These are phyloP conservation scores for Candida ulmi DNA, from an alignment of 805 yeast genomes.

Conservation along the genomic window DNA sequence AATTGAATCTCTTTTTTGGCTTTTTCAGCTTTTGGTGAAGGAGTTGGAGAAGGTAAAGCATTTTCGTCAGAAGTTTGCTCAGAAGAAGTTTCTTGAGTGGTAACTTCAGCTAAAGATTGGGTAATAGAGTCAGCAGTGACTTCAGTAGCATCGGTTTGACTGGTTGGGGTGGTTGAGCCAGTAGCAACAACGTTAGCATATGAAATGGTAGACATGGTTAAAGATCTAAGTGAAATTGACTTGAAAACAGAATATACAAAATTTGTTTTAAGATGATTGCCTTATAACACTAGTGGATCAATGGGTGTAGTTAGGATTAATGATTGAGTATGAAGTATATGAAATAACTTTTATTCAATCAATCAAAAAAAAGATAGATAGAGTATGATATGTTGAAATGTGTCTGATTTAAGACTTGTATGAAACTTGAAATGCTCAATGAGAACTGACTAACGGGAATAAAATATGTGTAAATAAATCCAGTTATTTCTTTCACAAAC, in stretches of 20 bases:
- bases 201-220: slow-evolving; percentile 20
- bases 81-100: slow-evolving; percentile 2
- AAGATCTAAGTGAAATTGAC: slow-evolving; percentile 20
- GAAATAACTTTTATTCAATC: too few relatives aligned
- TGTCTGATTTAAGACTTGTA: background rate
- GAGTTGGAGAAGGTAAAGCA: slow-evolving; percentile 23
- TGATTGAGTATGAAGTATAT: too few relatives aligned
- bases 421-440: background rate
- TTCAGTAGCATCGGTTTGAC: background rate
- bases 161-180: slow-evolving; percentile 16
- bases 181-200: slow-evolving; percentile 25
- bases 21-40: slow-evolving; percentile 21
- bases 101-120: slow-evolving; percentile 5
- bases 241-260: too few relatives aligned
- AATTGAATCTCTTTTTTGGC: slow-evolving; percentile 26
- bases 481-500: too few relatives aligned
- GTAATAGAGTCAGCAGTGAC: slow-evolving; percentile 4
- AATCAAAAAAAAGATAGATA: too few relatives aligned
- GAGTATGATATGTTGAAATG: slow-evolving; percentile 5
- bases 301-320: too few relatives aligned
- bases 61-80: background rate
- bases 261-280: too few relatives aligned
- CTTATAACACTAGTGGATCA: too few relatives aligned
- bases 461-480: too few relatives aligned
- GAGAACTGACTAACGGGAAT: background rate